Evolutionary conservation across 345 rosid species (phyloP), one percentile per base, ranked within the genome.

Genomic region (Boechera retrofracta): DNA sequence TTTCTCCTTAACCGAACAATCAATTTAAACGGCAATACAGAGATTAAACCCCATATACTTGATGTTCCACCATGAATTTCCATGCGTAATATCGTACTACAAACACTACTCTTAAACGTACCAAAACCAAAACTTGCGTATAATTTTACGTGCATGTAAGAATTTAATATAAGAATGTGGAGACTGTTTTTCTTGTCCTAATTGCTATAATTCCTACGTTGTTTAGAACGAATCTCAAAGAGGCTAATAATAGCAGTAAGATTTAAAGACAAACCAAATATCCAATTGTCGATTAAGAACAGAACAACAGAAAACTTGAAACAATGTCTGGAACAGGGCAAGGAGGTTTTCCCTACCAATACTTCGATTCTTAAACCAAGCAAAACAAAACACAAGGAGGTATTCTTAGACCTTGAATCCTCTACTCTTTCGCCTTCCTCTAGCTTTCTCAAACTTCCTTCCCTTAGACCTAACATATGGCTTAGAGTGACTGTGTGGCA

Each of bases 401-500:
- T 12, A 7, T 21, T 57, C 81, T 87, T 77, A 90, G 81, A 83
- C 89, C 64, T 88, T 87, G 81, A 86, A 88, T 3, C 92, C 92
- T 63, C 85, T 85, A 83, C 89, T 86, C 87, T 88, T 90, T 67
- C 95, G 86, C 83, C 47, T 90, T 53, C 98, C 98, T 82, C 98
- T 83, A 31, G 94, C 98, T 72, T 67, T 87, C 86, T 91, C 96
- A 57, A 86, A 91, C 86, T 91, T 91, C 81, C 97, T 87, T 79
- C 97, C 97, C 88, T 86, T 87, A 0, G 80, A 7, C 36, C 98
- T 86, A 39, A 91, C 94, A 55, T 87, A 94, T 0, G 98, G 97
- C 76, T 94, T 94, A 67, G 91, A 61, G 80, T 88, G 85, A 79
- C 96, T 94, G 89, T 87, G 91, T 0, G 98, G 98, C 55, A 94